Conservation (phyloP, 1,284 basidiomycete genomes). For the Leccinum fallax region DNA sequence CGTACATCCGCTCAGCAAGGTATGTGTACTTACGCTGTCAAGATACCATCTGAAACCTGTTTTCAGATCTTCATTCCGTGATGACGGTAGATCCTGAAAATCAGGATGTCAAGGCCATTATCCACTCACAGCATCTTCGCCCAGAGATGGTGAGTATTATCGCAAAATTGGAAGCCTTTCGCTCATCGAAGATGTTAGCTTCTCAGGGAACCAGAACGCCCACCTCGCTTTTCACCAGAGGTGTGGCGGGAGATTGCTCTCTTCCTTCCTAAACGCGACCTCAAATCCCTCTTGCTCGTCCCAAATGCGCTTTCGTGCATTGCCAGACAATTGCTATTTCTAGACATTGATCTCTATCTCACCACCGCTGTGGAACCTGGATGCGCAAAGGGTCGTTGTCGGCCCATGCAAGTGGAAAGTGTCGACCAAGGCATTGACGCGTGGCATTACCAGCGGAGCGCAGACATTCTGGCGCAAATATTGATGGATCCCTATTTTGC, state of each 20-base stretch:
- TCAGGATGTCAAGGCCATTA: conserved; percentile 62
- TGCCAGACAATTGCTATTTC: conserved; percentile 67
- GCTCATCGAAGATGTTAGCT: conserved; percentile 19
- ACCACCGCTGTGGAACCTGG: conserved; percentile 35
- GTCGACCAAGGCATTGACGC: conserved; percentile 40
- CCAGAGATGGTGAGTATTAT: conserved; percentile 33
- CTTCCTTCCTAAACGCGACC: conserved; percentile 63
- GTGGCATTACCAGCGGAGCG: conserved; percentile 63
- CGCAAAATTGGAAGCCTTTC: not conserved
- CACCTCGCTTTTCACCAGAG: conserved; percentile 60
- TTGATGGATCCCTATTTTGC: conserved; percentile 64
- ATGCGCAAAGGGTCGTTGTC: conserved; percentile 24
- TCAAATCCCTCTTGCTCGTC: conserved; percentile 63
- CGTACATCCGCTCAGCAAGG: conserved; percentile 68
- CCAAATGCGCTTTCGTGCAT: conserved; percentile 68
- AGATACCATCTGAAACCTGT: conserved; percentile 12
- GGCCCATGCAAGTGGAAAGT: conserved; percentile 7
- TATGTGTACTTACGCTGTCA: conserved; percentile 24
- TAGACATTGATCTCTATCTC: conserved; percentile 50
- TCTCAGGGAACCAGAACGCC: conserved; percentile 34
- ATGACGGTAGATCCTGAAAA: conserved; percentile 67
- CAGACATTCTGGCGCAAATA: conserved; percentile 68
- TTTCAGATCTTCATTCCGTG: conserved; percentile 63
- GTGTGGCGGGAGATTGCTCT: conserved; percentile 71
- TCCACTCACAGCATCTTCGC: conserved; percentile 40